Percentiles rank a stretch among this genome's conserved stretches.
Conservation (phyloP, 768 basidiomycete species). For the Phlegmacium glaucopus region DNA sequence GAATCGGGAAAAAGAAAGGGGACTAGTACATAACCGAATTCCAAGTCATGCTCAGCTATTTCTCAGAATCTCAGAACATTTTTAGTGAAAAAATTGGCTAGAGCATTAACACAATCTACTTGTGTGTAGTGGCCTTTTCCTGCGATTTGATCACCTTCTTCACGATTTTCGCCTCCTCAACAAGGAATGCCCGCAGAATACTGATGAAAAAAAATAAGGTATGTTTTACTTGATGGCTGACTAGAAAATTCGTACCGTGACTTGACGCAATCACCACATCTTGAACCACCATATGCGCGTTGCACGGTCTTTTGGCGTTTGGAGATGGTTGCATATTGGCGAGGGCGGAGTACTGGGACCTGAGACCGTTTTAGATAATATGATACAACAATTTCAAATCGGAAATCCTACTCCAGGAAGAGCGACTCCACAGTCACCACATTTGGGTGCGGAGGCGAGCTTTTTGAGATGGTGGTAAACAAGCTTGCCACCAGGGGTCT, state of each 20-base stretch:
- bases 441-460: slow-evolving; percentile 86
- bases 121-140: slow-evolving; percentile 45
- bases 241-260: slow-evolving; percentile 63
- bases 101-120: slow-evolving; percentile 38
- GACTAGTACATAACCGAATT: no score
- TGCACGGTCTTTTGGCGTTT: slow-evolving; percentile 97
- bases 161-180: slow-evolving; percentile 99
- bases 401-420: slow-evolving; percentile 80
- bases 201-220: slow-evolving; percentile 36
- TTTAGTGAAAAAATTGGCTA: no score
- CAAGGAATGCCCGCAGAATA: slow-evolving; percentile 96
- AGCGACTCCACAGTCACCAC: slow-evolving; percentile 95
- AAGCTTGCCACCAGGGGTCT: slow-evolving; percentile 98
- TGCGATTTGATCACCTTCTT: slow-evolving; percentile 99
- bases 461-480: slow-evolving; percentile 99
- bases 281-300: slow-evolving; percentile 95
- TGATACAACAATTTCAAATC: background rate
- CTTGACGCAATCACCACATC: slow-evolving; percentile 95
- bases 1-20: no score
- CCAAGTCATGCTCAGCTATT: no score
- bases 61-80: no score
- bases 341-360: slow-evolving; percentile 95
- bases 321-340: slow-evolving; percentile 92
- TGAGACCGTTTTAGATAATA: slow-evolving; percentile 24
- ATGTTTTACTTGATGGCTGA: background rate